Evolutionary conservation across 2,329 filamentous ascomycete species (phyloP), one percentile per base, ranked within the genome.

Genomic region (Periglandula ipomoeae): DNA sequence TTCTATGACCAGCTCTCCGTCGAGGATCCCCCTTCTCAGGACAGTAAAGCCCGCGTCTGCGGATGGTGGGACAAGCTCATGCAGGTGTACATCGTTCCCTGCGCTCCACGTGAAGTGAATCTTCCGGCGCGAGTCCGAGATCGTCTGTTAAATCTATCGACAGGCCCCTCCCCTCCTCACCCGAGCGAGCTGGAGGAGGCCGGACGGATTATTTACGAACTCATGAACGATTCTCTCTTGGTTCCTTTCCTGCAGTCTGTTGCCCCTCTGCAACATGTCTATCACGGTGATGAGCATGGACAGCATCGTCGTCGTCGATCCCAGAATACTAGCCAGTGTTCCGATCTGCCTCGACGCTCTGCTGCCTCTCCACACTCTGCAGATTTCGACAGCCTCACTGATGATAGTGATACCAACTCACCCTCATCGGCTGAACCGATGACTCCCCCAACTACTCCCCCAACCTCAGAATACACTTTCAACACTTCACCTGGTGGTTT

Each of bases 151-250:
- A 73, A 73, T 38, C 54, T 68, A n/a, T 58, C 61, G 6, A 59
- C 51, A 34, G 74, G 85, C 37, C 76, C 81, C 7, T 70, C 74
- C 0, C 89, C 91, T 6, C 85, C 84, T 5, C 70, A 81, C 50
- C 90, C 93, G 1, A 79, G 84, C 37, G 79, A 82, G 48, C 73
- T 98, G 15, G 85, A 94, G 52, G 79, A 87, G 45, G 89, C 93
- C 19, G 86, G 95, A 22, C 78, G 79, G 53, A 94, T 95, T 52
- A 87, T 96, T 37, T 90, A 91, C 65, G 93, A 97, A 58, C 73
- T 98, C 49, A 97, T 98, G 90, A 94, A 95, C 59, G 93, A 97
- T 64, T 96, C 90, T 3, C 87, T 97, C 0, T 74, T 97, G 46
- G 83, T 95, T 1, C 90, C 91, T 0, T 98, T 97, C 62, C 75